Base-by-base conservation (phyloP, 495 filamentous ascomycete genomes). In the Daldinia childiae region DNA sequence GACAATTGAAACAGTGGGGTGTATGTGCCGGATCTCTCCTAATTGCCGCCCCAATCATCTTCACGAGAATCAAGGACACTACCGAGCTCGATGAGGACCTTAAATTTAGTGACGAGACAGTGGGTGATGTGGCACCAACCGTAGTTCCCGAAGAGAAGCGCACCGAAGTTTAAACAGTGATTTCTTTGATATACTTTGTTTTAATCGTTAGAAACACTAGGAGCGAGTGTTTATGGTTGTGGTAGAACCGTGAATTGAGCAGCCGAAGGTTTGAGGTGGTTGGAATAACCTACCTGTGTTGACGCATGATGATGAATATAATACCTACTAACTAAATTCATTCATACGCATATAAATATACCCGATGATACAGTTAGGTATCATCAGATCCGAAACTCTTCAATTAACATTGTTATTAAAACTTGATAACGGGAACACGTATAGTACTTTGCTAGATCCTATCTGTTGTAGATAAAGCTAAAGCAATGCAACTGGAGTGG, bases 81-180 rank as follows among this genome's bases (percentile, higher is more conserved):
- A 87, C 89, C 9, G 77, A 85, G 5, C 69, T 95, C 11, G 92
- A 94, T 76, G 87, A 92, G 52, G 93, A 97, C 80, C 81, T 97
- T 32, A 89, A 88, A 72, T 94, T 93, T 80, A 92, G 90, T 43
- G 93, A 95, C 68, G 92, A 94, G 85, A 95, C 91, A 0, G 69
- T 85, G 3, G 86, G 85, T 61, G 91, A 93, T 71, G 91, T 94
- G 1, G 74, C 70, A 24, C 34, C 73, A 8, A 48, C 51, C 27
- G 56, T 39, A 12, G 41, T 58, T 12, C 61, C 66, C 19, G 30
- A 56, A 14, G 69, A 70, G 61, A 77, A 77, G 69, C 60, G 24
- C 24, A 45, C 61, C 6, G 56, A 50, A 24, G 54, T 72, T 15
- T 71, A 70, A 64, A 9, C n/a, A 9, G 19, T 19, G n/a, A 36